Evolutionary conservation across 257 asterid species (phyloP), one percentile per base, ranked within the genome.

Genomic region (Penstemon eatonii): DNA sequence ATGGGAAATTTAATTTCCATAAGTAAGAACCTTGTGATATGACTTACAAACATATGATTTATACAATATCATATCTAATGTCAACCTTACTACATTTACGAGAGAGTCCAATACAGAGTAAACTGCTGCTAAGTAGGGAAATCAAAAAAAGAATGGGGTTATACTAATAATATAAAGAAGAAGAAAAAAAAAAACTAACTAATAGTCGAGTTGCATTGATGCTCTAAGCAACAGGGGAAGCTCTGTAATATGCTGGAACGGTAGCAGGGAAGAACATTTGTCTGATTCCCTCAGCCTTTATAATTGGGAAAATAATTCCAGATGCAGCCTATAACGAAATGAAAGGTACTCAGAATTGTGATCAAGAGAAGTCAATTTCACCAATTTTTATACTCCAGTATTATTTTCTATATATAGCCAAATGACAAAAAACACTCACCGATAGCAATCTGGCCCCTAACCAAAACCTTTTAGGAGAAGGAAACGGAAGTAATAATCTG

Each of bases 241-340:
- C 87, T 79, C 91, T 89, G 80, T 84, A 81, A 74, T 84, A 86
- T 10, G 96, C 96, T 8, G 86, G 93, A 65, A 89, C 78, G 5
- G 93, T 84, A 13, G 83, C 86, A 45, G 96, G 96, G 77, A 86
- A 86, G 79, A 89, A 86, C 94, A 89, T 86, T 59, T 89, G 91
- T 57, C 91, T 70, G 3, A 86, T 84, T 70, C 93, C 93, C 76
- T 86, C 96, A 2, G 89, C 86, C 73, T 65, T 84, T 60, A 89
- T 86, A 41, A 89, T 84, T 7, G 96, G 96, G 60, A 89, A 81
- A 7, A 89, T 86, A 7, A 89, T 89, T 70, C 87, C 88, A 67
- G 88, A 77, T 41, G 91, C 93, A 39, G 84, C 82, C 96, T 89
- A 73, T 55, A 36, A 36, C n/a, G n/a, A 60, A 3, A 45, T 6